Base-by-base conservation (phyloP, 345 rosid species). In the Citrus australasica region DNA sequence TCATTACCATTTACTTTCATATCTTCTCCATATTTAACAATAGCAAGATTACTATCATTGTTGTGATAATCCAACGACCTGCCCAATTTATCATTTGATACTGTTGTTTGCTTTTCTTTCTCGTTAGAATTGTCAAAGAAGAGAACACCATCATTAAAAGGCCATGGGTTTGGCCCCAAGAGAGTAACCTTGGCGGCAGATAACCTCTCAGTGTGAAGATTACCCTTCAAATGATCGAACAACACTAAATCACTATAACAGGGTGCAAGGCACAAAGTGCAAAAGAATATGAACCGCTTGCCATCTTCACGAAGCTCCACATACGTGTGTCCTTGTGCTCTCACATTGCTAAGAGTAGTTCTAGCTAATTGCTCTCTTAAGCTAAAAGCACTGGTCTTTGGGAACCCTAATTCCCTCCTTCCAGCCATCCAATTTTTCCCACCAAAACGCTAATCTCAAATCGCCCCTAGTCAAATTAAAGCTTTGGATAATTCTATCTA, bases 281-380 rank as follows among this genome's bases (percentile, higher is more conserved):
- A 94, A 84, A 94, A 96, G 89, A 91, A 96, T 17, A 96, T 81
- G 63, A 85, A 88, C 32, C 89, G 80, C 82, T 90, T 94, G 42
- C 94, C 92, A 82, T 96, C 94, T 77, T 91, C 87, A 9, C 95
- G 98, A 74, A 92, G 87, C 80, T 96, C 95, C 46, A 94, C 86
- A 70, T 90, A 96, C 0, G 91, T 82, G 74, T 96, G 97, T 5
- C 97, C 98, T 78, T 90, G 93, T 5, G 82, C 77, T 79, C 95
- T 89, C 74, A 92, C 86, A 71, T 77, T 89, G 72, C 78, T 78
- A 75, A 94, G 92, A 19, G 92, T 92, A 30, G 87, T 87, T 83
- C 91, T 90, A 5, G 93, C 93, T 17, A 88, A 73, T 72, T 89
- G 98, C 73, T 92, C 98, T 81, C 80, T 92, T 72, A 92, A 83